These are phyloP conservation scores for Aspergillus clavatus DNA, from an alignment of 2,329 filamentous ascomycete species.

Conservation along the genomic window DNA sequence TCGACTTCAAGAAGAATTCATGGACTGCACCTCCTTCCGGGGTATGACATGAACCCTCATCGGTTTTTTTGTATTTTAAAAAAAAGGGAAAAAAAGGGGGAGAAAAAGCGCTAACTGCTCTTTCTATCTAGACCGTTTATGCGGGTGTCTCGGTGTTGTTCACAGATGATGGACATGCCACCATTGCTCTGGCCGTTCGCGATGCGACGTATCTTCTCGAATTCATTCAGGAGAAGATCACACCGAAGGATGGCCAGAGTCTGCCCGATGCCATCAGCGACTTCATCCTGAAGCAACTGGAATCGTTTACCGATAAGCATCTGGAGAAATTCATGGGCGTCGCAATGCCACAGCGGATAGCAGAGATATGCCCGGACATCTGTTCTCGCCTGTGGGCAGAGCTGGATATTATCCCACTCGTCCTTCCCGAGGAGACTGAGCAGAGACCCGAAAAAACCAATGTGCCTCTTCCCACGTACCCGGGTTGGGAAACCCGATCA, in stretches of 20 bases:
- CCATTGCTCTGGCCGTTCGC: constrained; percentile 64
- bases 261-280: constrained; percentile 50
- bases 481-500: constrained; percentile 49
- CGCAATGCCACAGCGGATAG: constrained; percentile 60
- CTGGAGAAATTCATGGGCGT: constrained; percentile 70
- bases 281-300: constrained; percentile 54
- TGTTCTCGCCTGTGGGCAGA: constrained; percentile 70
- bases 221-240: constrained; percentile 60
- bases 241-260: constrained; percentile 39
- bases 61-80: no score
- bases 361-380: constrained; percentile 58
- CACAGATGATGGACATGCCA: constrained; percentile 43
- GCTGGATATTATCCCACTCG: constrained; percentile 69
- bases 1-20: constrained; percentile 27
- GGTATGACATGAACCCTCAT: constrained; percentile 24
- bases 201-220: constrained; percentile 72
- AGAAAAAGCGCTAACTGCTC: constrained; percentile 1
- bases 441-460: constrained; percentile 11
- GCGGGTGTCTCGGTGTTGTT: constrained; percentile 36
- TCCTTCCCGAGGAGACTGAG: constrained; percentile 46
- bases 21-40: constrained; percentile 38
- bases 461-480: constrained; percentile 23
- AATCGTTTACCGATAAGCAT: constrained; percentile 60
- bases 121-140: constrained; percentile 34
- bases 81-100: no score